phyloP scores from a whole-genome alignment of 768 basidiomycete genomes.

The Psilocybe cyanescens region DNA sequence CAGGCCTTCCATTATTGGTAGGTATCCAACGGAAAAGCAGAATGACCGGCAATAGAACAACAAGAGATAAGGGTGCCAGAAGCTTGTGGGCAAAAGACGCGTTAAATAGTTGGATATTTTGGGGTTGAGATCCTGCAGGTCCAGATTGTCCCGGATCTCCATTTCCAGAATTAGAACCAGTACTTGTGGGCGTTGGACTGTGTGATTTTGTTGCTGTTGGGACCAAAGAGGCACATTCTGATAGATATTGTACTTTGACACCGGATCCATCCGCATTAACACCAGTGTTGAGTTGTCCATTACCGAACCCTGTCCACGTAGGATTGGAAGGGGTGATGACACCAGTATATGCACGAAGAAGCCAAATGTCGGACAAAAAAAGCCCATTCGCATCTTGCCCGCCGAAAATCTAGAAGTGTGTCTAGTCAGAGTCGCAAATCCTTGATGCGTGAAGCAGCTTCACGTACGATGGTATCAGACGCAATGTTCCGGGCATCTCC shows the following conservation, averaged over 20 bases:
- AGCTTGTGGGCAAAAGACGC: constrained; percentile 50
- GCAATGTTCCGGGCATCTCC: constrained; percentile 50
- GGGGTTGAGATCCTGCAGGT: not conserved
- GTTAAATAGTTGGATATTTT: constrained; percentile 23
- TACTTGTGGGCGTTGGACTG: not conserved
- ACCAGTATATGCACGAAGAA: constrained; percentile 75
- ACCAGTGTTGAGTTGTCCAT: constrained; percentile 66
- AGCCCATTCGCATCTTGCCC: constrained; percentile 69
- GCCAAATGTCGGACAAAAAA: constrained; percentile 78
- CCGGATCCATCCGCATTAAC: constrained; percentile 68
- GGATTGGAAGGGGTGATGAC: constrained; percentile 55
- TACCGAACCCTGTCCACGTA: constrained; percentile 67
- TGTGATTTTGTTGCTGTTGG: constrained; percentile 11
- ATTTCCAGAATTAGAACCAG: constrained; percentile 9
- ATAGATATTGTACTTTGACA: constrained; percentile 62
- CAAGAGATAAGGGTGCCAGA: constrained; percentile 47
- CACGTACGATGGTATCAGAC: constrained; percentile 66
- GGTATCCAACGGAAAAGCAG: constrained; percentile 37
- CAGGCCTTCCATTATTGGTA: constrained; percentile 3
- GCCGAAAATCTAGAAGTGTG: constrained; percentile 59
- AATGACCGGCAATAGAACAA: constrained; percentile 37
- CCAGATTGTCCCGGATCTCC: constrained; percentile 5
- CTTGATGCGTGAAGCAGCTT: not conserved
- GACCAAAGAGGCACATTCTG: constrained; percentile 55
- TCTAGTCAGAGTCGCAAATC: not conserved